phyloP scores from a whole-genome alignment of 257 asterid species.

The Craterostigma plantagineum region DNA sequence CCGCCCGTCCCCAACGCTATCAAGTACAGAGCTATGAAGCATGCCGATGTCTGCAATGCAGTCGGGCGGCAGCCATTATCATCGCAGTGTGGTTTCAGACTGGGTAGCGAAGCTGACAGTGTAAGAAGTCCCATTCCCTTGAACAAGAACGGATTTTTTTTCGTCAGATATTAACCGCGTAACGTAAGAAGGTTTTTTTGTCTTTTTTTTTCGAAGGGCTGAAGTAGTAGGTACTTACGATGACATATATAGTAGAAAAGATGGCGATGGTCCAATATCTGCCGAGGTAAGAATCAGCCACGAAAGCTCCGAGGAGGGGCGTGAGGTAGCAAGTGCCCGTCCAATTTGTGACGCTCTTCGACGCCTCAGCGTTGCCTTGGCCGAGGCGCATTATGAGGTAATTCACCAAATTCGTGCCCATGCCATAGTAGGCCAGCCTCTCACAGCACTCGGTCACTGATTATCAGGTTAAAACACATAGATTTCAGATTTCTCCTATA shows the following conservation, averaged over 20 bases:
- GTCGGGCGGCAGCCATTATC: conserved; percentile 32
- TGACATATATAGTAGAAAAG: conserved; percentile 43
- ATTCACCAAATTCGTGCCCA: conserved; percentile 51
- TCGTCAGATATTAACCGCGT: background rate
- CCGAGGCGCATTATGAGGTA: conserved; percentile 39
- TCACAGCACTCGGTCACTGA: conserved; percentile 61
- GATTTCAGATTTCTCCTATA: background rate
- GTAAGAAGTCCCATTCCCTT: conserved; percentile 86
- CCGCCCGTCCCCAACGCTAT: conserved; percentile 90
- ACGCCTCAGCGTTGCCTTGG: conserved; percentile 36
- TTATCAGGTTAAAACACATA: background rate
- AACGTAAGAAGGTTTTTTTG: background rate
- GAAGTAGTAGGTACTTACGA: conserved; percentile 20
- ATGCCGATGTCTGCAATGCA: conserved; percentile 19
- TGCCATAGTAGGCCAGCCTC: conserved; percentile 65
- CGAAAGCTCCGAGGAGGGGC: conserved; percentile 53
- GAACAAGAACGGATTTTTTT: background rate
- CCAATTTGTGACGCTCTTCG: conserved; percentile 53
- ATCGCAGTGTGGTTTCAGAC: conserved; percentile 41
- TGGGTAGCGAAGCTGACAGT: conserved; percentile 38
- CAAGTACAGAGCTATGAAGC: conserved; percentile 43
- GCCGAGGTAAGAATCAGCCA: conserved; percentile 62
- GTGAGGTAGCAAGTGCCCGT: conserved; percentile 62
- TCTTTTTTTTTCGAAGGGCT: background rate
- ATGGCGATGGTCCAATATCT: conserved; percentile 63